These are phyloP conservation scores for Colletotrichum echinochloae DNA, from an alignment of 2,329 filamentous ascomycete species.

Conservation along the genomic window DNA sequence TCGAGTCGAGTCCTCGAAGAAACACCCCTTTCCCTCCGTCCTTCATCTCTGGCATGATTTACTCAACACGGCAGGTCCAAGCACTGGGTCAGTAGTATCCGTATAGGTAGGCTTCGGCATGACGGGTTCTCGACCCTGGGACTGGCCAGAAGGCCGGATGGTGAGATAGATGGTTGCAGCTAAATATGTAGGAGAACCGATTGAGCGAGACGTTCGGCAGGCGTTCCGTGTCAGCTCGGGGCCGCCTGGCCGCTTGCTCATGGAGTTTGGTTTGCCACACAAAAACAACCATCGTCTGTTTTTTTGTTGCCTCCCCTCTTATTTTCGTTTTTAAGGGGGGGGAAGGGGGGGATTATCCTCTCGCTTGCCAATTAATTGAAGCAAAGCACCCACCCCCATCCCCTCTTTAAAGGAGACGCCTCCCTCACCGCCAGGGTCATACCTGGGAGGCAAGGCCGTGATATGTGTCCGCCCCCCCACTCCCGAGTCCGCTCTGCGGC, in stretches of 20 bases:
- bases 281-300: background rate
- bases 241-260: background rate
- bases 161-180: background rate
- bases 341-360: too few species aligned
- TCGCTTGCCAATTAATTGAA: background rate
- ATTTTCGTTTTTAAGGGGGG: too few species aligned
- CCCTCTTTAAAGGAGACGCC: too few species aligned
- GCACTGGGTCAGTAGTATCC: background rate
- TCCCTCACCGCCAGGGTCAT: background rate
- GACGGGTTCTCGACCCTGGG: background rate
- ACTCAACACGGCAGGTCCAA: background rate
- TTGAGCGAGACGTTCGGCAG: background rate
- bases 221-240: background rate
- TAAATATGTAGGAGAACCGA: background rate
- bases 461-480: background rate
- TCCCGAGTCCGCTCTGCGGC: slow-evolving; percentile 20
- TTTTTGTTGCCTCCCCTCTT: background rate
- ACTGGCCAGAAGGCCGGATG: background rate
- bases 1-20: too few species aligned
- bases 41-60: background rate
- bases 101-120: background rate
- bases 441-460: background rate
- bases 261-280: background rate
- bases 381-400: background rate
- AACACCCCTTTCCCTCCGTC: background rate